These are phyloP conservation scores for Metahyphopichia silvanorum DNA, from an alignment of 805 yeast species.

Conservation along the genomic window DNA sequence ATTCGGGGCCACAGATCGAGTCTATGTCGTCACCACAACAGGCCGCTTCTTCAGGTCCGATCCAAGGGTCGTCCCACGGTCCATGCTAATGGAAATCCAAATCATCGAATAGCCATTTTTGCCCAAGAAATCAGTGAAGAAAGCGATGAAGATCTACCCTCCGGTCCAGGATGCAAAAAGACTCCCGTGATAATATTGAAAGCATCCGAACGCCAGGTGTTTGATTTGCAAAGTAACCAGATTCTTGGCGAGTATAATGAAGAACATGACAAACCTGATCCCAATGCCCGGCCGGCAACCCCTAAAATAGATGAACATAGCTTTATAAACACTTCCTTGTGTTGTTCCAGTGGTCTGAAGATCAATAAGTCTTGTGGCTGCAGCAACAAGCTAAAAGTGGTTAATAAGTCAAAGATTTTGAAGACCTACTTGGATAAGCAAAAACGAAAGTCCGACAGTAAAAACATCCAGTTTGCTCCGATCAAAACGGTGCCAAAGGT, in stretches of 20 bases:
- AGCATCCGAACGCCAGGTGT: constrained; percentile 37
- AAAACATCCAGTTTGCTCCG: constrained; percentile 6
- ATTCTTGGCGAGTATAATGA: constrained; percentile 39
- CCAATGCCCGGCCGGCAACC: constrained; percentile 15
- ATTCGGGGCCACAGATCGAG: constrained; percentile 92
- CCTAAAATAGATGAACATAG: constrained; percentile 27
- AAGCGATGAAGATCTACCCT: background rate
- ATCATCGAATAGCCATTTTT: constrained; percentile 58
- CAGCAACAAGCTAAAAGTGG: constrained; percentile 21
- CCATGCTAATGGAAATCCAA: constrained; percentile 45
- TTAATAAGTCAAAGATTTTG: constrained; percentile 35
- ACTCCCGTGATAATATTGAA: constrained; percentile 31
- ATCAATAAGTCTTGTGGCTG: constrained; percentile 27
- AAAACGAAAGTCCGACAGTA: too few relatives aligned
- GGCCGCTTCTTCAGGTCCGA: constrained; percentile 82
- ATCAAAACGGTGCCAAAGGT: background rate
- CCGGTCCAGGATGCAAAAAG: background rate
- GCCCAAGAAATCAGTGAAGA: constrained; percentile 37
- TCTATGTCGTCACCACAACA: constrained; percentile 73
- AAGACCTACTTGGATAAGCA: constrained; percentile 26
- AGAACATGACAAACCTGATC: constrained; percentile 4
- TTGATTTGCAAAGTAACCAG: constrained; percentile 34
- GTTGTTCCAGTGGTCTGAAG: constrained; percentile 27
- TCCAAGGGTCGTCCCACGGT: constrained; percentile 84
- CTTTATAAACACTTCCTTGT: constrained; percentile 30